Evolutionary conservation across 169 alveolate genomes (phyloP), one percentile per base, ranked within the genome.

Genomic region (Plasmodium coatneyi): DNA sequence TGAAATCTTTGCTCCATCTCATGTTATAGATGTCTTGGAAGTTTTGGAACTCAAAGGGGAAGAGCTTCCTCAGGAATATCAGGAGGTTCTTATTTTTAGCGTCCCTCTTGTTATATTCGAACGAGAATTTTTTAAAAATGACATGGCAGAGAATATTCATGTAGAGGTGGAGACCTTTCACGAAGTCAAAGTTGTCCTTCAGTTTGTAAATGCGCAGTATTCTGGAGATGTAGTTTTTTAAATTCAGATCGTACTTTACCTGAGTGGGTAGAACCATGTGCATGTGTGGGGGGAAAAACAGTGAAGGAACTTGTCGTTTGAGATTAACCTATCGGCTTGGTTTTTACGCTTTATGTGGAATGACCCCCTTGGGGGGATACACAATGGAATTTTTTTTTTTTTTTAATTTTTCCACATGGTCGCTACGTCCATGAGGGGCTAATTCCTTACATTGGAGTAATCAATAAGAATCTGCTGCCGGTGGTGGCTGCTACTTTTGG

Each of bases 221-320:
- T 87, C 93, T 78, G 72, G 89, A 82, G 60, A 87, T 79, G 71
- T 87, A 87, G 71, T 87, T 87, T 87, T 87, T 87, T 87, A 87
- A 79, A 41, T 87, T 87, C 60, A 87, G 52, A n/a, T 87, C 89
- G 54, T 87, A 87, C 41, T 79, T 87, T 54, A 87, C 89, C 93
- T 87, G 89, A 79, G 39, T 66, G 52, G 93, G 82, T 28, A 43
- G 10, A 10, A 10, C 7, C 54, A 74, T 36, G 72, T 41, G 14
- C 9, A 5, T 39, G 46, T 76, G 46, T 54, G 54, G 49, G 60
- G 79, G 82, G 71, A 25, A 52, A 84, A 74, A 86, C 3, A 43
- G n/a, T 43, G 54, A 43, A n/a, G 16, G 54, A 43, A 43, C 54
- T 0, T 43, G 3, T 43, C n/a, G 16, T 43, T 43, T 9, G 54